phyloP scores from a whole-genome alignment of 2,329 filamentous ascomycete species.

The Cordyceps pruinosa region DNA sequence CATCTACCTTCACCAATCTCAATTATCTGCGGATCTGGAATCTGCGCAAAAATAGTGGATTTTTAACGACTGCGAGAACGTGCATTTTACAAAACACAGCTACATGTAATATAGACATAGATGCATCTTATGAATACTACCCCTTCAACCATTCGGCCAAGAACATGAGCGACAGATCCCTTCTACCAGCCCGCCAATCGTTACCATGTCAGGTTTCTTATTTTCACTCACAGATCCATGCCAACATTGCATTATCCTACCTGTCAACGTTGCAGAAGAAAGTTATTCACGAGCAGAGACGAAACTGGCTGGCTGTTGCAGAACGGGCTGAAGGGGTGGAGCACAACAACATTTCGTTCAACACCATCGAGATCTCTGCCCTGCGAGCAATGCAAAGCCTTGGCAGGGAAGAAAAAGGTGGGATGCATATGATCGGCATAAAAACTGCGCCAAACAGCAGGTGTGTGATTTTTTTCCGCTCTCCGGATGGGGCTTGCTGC shows the following conservation, averaged over 20 bases:
- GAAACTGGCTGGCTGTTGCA: not conserved
- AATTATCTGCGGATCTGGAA: constrained; percentile 3
- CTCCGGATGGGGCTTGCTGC: not conserved
- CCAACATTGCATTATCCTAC: no score
- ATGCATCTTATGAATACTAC: constrained; percentile 2
- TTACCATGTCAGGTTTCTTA: no score
- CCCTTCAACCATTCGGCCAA: not conserved
- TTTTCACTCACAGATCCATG: no score
- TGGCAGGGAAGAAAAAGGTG: not conserved
- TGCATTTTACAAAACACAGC: not conserved
- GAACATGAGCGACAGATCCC: no score
- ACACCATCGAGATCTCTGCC: not conserved
- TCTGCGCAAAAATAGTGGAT: not conserved
- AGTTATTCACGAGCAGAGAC: no score
- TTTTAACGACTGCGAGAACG: not conserved
- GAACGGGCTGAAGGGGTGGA: not conserved
- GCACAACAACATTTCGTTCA: not conserved
- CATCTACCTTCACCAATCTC: constrained; percentile 9
- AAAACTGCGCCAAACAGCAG: not conserved
- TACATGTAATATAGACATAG: constrained; percentile 6
- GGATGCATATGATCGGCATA: not conserved
- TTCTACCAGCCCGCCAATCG: no score
- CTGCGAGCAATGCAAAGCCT: not conserved
- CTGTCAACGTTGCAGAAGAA: no score
- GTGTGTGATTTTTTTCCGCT: not conserved